A percentile compares a stretch with the other conserved stretches of the same genome.
These are phyloP conservation scores for Lentinula raphanica DNA, from an alignment of 768 basidiomycete species.

Conservation along the genomic window DNA sequence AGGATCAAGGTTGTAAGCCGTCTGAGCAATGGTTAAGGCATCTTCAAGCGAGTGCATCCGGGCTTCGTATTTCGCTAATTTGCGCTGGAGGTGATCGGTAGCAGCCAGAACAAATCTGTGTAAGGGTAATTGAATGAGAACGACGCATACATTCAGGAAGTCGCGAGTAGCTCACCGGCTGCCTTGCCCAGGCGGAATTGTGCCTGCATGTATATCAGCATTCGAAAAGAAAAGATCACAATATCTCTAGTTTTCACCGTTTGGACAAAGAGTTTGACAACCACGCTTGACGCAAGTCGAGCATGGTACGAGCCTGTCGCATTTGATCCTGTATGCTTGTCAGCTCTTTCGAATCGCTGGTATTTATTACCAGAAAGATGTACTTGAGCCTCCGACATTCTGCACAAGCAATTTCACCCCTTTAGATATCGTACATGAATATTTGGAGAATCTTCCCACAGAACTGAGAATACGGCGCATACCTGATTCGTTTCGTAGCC, in stretches of 20 bases:
- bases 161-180: conserved; percentile 31
- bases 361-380: background rate
- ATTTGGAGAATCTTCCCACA: conserved; percentile 3
- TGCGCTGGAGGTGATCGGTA: conserved; percentile 47
- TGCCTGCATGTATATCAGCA: conserved; percentile 26
- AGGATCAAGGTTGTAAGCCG: conserved; percentile 29
- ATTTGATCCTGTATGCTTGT: conserved; percentile 24
- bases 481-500: conserved; percentile 35
- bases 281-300: conserved; percentile 50
- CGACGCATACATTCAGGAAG: background rate
- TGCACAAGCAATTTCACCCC: conserved; percentile 39
- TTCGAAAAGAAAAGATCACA: background rate
- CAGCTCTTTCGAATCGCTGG: conserved; percentile 17
- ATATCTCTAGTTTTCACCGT: conserved; percentile 31
- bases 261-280: conserved; percentile 46
- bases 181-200: conserved; percentile 51
- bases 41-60: conserved; percentile 52
- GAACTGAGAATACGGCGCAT: conserved; percentile 7
- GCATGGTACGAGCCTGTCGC: conserved; percentile 27
- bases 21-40: conserved; percentile 43
- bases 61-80: conserved; percentile 39
- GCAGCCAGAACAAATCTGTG: conserved; percentile 48
- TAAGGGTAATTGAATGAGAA: background rate
- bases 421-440: conserved; percentile 9
- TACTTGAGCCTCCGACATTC: conserved; percentile 38